phyloP scores from a whole-genome alignment of 1,139 yeast species.

The Lodderomyces pseudojiufengensis region DNA sequence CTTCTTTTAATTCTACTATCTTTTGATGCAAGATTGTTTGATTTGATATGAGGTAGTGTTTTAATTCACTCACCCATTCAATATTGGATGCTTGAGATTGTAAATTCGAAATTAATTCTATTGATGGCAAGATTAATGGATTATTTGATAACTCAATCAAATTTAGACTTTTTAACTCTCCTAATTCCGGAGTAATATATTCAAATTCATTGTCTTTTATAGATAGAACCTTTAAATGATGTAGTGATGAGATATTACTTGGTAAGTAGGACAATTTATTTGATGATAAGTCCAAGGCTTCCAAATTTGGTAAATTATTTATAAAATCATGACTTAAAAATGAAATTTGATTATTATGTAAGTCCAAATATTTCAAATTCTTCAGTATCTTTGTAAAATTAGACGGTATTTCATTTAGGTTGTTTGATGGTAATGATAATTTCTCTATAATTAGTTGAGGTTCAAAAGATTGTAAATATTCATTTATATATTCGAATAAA shows the following conservation, averaged over 20 bases:
- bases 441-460: slow-evolving; percentile 46
- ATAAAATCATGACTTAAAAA: slow-evolving; percentile 45
- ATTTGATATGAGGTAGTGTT: slow-evolving; percentile 36
- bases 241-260: slow-evolving; percentile 39
- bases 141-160: slow-evolving; percentile 71
- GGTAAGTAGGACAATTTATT: slow-evolving; percentile 46
- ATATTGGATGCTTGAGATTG: slow-evolving; percentile 39
- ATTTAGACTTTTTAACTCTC: slow-evolving; percentile 50
- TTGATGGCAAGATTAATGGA: slow-evolving; percentile 55
- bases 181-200: slow-evolving; percentile 54
- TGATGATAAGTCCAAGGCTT: slow-evolving; percentile 64
- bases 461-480: slow-evolving; percentile 22
- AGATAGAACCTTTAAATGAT: slow-evolving; percentile 53
- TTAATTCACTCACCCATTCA: slow-evolving; percentile 57
- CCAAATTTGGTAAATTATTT: slow-evolving; percentile 39
- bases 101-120: slow-evolving; percentile 30
- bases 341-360: slow-evolving; percentile 56
- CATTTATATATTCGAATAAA: slow-evolving; percentile 25
- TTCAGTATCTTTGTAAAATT: slow-evolving; percentile 42
- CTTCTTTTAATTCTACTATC: slow-evolving; percentile 17
- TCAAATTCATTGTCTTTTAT: slow-evolving; percentile 60
- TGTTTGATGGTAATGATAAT: slow-evolving; percentile 52
- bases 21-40: slow-evolving; percentile 22
- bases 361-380: slow-evolving; percentile 57
- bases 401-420: slow-evolving; percentile 45